Evolutionary conservation across 345 rosid species (phyloP).

Genomic region (Syzygium aqueum): DNA sequence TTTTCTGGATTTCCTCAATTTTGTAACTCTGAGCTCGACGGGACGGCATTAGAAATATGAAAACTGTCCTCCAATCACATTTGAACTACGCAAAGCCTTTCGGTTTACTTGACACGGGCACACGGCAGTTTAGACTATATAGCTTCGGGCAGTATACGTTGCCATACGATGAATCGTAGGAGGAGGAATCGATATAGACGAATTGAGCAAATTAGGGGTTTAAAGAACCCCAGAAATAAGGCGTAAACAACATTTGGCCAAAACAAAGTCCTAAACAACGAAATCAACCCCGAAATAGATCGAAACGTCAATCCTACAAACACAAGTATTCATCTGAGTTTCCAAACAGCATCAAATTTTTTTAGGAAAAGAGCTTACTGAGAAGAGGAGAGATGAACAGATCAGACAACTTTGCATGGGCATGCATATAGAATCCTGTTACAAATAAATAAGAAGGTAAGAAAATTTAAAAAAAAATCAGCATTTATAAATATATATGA

Average conservation of each 20-base stretch:
- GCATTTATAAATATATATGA: not conserved
- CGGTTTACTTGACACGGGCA: accelerated
- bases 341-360: not conserved
- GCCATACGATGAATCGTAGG: not conserved
- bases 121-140: not conserved
- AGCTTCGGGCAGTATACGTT: not conserved
- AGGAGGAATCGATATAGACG: too few relatives aligned
- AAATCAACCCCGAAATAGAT: too few relatives aligned
- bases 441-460: not conserved
- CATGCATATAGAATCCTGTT: not conserved
- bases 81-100: not conserved
- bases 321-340: too few relatives aligned
- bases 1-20: too few relatives aligned
- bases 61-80: not conserved
- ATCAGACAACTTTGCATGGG: not conserved
- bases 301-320: too few relatives aligned
- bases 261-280: too few relatives aligned
- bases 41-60: not conserved
- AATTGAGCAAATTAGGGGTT: too few relatives aligned
- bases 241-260: too few relatives aligned
- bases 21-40: accelerated
- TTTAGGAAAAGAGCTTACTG: not conserved
- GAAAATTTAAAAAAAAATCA: not conserved
- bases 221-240: too few relatives aligned
- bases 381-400: not conserved